phyloP scores from a whole-genome alignment of 768 basidiomycete genomes.

The Kwoniella heveanensis region DNA sequence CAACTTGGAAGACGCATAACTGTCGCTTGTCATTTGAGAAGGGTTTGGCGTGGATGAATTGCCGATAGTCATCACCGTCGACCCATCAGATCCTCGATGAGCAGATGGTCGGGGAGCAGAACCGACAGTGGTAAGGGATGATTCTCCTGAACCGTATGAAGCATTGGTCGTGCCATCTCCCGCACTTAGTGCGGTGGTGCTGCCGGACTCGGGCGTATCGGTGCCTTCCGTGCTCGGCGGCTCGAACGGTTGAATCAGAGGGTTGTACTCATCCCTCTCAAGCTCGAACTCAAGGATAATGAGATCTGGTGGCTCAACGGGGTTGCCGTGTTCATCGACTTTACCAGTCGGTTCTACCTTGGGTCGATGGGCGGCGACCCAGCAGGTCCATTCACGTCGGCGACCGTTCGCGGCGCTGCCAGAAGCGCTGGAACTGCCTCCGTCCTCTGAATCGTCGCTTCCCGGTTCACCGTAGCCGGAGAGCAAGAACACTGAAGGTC shows the following conservation, averaged over 20 bases:
- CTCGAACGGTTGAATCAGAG: slow-evolving; percentile 63
- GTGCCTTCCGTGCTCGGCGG: slow-evolving; percentile 19
- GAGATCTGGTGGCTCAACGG: slow-evolving; percentile 55
- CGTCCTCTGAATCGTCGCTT: slow-evolving; percentile 50
- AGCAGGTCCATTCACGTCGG: slow-evolving; percentile 55
- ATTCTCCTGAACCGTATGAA: slow-evolving; percentile 21
- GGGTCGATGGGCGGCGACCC: slow-evolving; percentile 55
- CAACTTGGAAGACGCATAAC: slow-evolving; percentile 8
- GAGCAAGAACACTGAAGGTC: slow-evolving; percentile 63
- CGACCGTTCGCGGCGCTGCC: slow-evolving; percentile 20
- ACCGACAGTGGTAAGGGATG: slow-evolving; percentile 29
- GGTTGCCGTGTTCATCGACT: slow-evolving; percentile 61
- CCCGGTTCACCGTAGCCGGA: slow-evolving; percentile 73
- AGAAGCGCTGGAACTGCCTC: slow-evolving; percentile 18
- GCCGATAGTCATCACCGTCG: slow-evolving; percentile 12
- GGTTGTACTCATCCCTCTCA: slow-evolving; percentile 70
- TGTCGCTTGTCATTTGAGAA: slow-evolving; percentile 11
- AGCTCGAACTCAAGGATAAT: slow-evolving; percentile 80
- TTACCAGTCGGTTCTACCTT: slow-evolving; percentile 44
- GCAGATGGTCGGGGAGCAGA: slow-evolving; percentile 22
- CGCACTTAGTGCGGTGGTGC: slow-evolving; percentile 21
- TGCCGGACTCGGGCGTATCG: slow-evolving; percentile 40
- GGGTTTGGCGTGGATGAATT: slow-evolving; percentile 10
- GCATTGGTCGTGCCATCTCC: slow-evolving; percentile 14
- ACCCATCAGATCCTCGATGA: slow-evolving; percentile 11